These are phyloP conservation scores for Fusarium verrucosum DNA, from an alignment of 2,329 filamentous ascomycete genomes.

Conservation along the genomic window DNA sequence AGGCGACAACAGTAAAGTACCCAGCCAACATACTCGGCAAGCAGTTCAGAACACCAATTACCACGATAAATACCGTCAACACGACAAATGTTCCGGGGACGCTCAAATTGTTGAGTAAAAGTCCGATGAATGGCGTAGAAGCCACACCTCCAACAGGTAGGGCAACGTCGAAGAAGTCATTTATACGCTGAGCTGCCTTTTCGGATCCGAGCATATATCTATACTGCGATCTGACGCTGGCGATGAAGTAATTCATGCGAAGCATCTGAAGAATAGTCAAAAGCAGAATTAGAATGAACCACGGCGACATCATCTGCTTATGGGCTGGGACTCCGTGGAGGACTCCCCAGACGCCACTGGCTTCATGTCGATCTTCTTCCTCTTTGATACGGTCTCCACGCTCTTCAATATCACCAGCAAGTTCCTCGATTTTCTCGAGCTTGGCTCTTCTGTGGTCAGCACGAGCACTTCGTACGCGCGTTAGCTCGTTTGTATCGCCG, in stretches of 20 bases:
- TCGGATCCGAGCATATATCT: conserved; percentile 69
- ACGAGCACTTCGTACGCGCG: conserved; percentile 54
- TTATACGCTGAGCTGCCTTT: conserved; percentile 49
- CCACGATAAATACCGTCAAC: conserved; percentile 67
- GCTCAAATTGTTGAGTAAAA: conserved; percentile 72
- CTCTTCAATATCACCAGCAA: conserved; percentile 66
- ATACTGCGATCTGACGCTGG: conserved; percentile 76
- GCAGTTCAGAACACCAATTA: conserved; percentile 69
- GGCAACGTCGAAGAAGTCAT: conserved; percentile 56
- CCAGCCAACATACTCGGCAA: conserved; percentile 69
- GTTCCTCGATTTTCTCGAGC: conserved; percentile 68
- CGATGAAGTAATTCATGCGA: conserved; percentile 76
- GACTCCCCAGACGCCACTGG: conserved; percentile 75
- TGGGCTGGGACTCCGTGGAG: conserved; percentile 72
- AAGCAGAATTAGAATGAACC: conserved; percentile 76
- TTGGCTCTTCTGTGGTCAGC: conserved; percentile 64
- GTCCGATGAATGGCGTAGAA: conserved; percentile 76
- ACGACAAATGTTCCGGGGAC: conserved; percentile 68
- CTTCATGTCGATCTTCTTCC: conserved; percentile 67
- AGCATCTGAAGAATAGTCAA: conserved; percentile 70
- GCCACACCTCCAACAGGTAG: conserved; percentile 75
- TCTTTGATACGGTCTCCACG: conserved; percentile 64
- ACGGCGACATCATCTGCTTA: conserved; percentile 72
- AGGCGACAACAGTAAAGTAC: conserved; percentile 73
- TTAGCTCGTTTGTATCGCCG: conserved; percentile 56